These are phyloP conservation scores for Alectoria sarmentosa DNA, from an alignment of 495 filamentous ascomycete genomes.

Conservation along the genomic window DNA sequence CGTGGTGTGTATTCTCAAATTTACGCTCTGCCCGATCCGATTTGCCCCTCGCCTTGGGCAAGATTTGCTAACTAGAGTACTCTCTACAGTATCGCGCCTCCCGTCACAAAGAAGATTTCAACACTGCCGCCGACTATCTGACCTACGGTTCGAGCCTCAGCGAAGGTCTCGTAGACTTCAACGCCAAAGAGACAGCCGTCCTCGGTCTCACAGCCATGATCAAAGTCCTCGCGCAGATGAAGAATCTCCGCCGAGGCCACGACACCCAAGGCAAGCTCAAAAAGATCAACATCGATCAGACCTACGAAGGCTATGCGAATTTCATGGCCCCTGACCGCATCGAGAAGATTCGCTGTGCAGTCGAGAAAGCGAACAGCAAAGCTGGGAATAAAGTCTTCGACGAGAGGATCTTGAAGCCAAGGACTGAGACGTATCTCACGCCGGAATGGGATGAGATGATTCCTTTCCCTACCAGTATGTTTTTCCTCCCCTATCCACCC, in stretches of 20 bases:
- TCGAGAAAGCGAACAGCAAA: background rate
- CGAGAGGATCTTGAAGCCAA: background rate
- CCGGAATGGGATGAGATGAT: conserved; percentile 21
- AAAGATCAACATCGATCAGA: conserved; percentile 40
- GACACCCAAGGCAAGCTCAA: conserved; percentile 54
- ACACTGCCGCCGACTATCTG: background rate
- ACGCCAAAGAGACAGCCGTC: conserved; percentile 41
- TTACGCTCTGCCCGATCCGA: too few species aligned
- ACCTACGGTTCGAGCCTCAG: conserved; percentile 15
- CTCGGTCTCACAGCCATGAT: conserved; percentile 45
- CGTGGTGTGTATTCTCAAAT: conserved; percentile 11
- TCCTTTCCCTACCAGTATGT: conserved; percentile 16
- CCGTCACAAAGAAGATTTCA: background rate
- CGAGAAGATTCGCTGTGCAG: conserved; percentile 6
- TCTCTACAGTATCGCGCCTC: conserved; percentile 2
- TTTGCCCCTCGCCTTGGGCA: too few species aligned
- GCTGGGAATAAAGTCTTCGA: background rate
- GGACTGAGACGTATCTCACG: conserved; percentile 20
- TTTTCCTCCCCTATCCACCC: background rate
- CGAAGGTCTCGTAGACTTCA: conserved; percentile 27
- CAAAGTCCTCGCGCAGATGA: conserved; percentile 31
- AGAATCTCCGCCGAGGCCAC: conserved; percentile 42
- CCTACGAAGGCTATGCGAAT: conserved; percentile 40
- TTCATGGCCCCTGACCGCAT: conserved; percentile 18
- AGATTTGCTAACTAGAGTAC: background rate